Evolutionary conservation across 345 rosid species (phyloP).

Genomic region (Lepidium aucheri): DNA sequence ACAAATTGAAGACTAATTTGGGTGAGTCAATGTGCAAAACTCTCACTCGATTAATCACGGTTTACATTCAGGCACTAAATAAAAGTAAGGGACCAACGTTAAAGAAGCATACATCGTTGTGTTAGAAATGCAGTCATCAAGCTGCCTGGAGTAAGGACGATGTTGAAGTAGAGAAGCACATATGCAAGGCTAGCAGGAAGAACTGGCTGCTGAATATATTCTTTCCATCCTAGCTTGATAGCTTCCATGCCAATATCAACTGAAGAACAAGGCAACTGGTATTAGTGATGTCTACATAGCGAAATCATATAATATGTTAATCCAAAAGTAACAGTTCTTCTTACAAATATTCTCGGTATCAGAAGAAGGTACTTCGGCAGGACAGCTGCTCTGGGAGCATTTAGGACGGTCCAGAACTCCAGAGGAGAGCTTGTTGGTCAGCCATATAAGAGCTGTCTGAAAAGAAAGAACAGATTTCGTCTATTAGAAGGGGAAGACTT

Average conservation of each 20-base stretch:
- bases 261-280: slow-evolving; percentile 18
- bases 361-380: slow-evolving; percentile 15
- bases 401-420: slow-evolving; percentile 85
- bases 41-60: neutral
- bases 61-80: neutral
- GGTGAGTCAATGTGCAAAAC: neutral
- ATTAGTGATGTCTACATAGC: neutral
- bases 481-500: neutral
- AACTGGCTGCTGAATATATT: slow-evolving; percentile 86
- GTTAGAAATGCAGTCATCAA: slow-evolving; percentile 96
- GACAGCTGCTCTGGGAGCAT: slow-evolving; percentile 44
- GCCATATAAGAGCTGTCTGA: slow-evolving; percentile 66
- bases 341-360: slow-evolving; percentile 45
- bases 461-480: slow-evolving; percentile 1
- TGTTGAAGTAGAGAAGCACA: slow-evolving; percentile 82
- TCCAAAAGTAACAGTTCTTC: neutral
- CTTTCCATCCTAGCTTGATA: slow-evolving; percentile 93
- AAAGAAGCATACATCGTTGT: slow-evolving; percentile 51
- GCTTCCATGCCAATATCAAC: slow-evolving; percentile 57
- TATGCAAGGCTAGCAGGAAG: slow-evolving; percentile 94
- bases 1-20: neutral
- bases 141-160: slow-evolving; percentile 85
- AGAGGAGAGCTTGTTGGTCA: slow-evolving; percentile 71
- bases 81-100: neutral
- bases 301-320: neutral